Evolutionary conservation across 306 rosid species (phyloP).

Genomic region (Lotus japonicus): DNA sequence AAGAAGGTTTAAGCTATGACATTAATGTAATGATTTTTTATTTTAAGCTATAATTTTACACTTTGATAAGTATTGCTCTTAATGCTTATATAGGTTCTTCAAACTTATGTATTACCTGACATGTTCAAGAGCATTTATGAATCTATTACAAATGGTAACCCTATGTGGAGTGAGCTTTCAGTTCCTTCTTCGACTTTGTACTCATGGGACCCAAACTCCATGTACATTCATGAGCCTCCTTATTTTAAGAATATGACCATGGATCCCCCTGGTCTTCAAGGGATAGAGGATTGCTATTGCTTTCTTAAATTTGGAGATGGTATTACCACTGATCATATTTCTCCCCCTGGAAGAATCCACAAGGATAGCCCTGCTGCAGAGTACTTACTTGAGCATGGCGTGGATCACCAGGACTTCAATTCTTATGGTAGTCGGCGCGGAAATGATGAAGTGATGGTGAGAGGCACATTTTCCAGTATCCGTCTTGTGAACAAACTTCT

Average conservation of each 20-base stretch:
- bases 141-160: constrained; percentile 32
- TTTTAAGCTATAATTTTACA: not conserved
- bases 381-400: constrained; percentile 33
- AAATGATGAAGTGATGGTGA: constrained; percentile 38
- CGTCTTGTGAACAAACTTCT: constrained; percentile 31
- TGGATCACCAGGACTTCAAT: constrained; percentile 33
- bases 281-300: constrained; percentile 35
- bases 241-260: constrained; percentile 33
- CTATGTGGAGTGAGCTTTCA: constrained; percentile 30
- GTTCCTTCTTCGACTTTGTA: constrained; percentile 30
- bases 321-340: constrained; percentile 43
- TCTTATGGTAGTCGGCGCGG: constrained; percentile 37
- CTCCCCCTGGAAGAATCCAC: constrained; percentile 38
- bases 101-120: constrained; percentile 31
- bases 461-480: constrained; percentile 36
- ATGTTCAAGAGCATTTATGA: constrained; percentile 40
- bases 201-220: constrained; percentile 35
- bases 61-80: not conserved
- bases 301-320: constrained; percentile 42
- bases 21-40: not conserved
- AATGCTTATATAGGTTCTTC: constrained; percentile 20
- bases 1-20: not conserved
- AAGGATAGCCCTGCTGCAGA: constrained; percentile 40
- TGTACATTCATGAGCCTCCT: constrained; percentile 41
- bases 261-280: constrained; percentile 30